Percentiles rank a stretch among this genome's conserved stretches.
Evolutionary conservation across 352 stramenopile genomes (phyloP).

Genomic region (Plasmopara viticola): DNA sequence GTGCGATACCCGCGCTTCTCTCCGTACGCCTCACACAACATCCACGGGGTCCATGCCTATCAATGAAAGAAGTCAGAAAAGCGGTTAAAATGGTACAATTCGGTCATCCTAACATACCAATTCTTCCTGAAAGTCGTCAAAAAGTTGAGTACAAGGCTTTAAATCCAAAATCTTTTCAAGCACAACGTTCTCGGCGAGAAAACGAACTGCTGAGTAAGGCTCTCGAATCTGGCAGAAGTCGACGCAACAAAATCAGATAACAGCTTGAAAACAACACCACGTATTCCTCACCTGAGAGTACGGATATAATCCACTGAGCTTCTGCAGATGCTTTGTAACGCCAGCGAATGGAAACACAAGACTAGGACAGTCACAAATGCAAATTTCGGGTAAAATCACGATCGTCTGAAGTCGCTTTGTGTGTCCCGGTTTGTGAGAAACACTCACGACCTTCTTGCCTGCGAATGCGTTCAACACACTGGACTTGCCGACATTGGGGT

Average conservation of each 20-base stretch:
- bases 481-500: constrained; percentile 87
- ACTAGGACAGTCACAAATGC: no score
- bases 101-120: constrained; percentile 30
- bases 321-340: constrained; percentile 77
- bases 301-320: constrained; percentile 75
- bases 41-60: constrained; percentile 81
- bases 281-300: constrained; percentile 55
- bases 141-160: constrained; percentile 72
- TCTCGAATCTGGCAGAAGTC: constrained; percentile 62
- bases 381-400: constrained; percentile 78
- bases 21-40: constrained; percentile 75
- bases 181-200: constrained; percentile 69
- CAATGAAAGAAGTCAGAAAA: neutral
- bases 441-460: constrained; percentile 83
- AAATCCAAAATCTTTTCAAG: constrained; percentile 62
- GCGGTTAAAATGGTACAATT: neutral
- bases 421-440: constrained; percentile 80
- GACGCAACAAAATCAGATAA: neutral
- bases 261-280: neutral
- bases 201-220: constrained; percentile 82
- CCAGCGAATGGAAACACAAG: constrained; percentile 80
- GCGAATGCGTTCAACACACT: constrained; percentile 81
- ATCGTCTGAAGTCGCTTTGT: constrained; percentile 83
- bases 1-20: constrained; percentile 79
- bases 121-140: constrained; percentile 70